These are phyloP conservation scores for Apiotrichum veenhuisii DNA, from an alignment of 1,284 basidiomycete species.

Conservation along the genomic window DNA sequence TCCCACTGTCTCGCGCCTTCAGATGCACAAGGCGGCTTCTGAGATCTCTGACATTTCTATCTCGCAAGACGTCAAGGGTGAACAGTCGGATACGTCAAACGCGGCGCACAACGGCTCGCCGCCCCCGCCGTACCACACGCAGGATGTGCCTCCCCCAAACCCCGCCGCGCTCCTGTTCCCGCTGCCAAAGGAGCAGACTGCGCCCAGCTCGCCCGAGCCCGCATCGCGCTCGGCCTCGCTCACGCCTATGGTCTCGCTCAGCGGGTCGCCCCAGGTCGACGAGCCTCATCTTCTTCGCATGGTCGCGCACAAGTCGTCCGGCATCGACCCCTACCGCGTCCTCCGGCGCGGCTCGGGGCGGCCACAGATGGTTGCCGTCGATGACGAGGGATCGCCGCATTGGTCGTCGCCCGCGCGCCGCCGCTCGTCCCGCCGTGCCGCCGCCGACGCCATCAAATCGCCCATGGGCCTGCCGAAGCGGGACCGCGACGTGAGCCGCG, in stretches of 20 bases:
- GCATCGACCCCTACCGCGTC: conserved; percentile 26
- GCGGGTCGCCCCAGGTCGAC: conserved; percentile 4
- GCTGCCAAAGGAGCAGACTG: neutral
- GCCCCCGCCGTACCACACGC: conserved; percentile 8
- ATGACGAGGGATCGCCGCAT: neutral
- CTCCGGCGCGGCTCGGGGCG: conserved; percentile 14
- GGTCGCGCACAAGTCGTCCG: conserved; percentile 11
- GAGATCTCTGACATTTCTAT: too few relatives aligned
- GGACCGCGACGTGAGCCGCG: conserved; percentile 4
- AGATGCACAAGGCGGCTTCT: neutral
- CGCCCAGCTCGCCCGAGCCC: neutral
- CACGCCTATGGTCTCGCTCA: neutral
- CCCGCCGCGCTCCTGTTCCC: conserved; percentile 7
- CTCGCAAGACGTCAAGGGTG: neutral
- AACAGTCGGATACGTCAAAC: neutral
- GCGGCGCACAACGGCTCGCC: neutral
- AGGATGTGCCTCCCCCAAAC: neutral
- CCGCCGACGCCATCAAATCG: neutral
- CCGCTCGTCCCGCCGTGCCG: neutral
- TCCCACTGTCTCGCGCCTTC: neutral
- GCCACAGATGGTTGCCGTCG: neutral
- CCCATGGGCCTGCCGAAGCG: neutral
- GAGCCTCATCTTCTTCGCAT: conserved; percentile 21
- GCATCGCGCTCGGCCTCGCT: neutral
- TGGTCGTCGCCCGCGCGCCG: neutral